phyloP scores from a whole-genome alignment of 2,329 filamentous ascomycete genomes.

The Colletotrichum cuscutae region DNA sequence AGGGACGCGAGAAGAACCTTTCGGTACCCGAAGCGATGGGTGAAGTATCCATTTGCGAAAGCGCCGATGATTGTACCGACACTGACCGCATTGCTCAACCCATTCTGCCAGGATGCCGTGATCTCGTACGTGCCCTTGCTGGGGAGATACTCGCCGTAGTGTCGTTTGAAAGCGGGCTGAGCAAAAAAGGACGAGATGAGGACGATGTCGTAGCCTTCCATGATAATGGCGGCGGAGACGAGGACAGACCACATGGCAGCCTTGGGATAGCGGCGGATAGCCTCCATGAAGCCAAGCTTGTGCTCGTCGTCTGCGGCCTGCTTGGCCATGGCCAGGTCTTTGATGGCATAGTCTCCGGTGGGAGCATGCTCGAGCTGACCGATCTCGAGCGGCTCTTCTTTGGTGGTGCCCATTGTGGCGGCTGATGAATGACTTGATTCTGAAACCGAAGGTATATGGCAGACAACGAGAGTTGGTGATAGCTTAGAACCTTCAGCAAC shows the following conservation, averaged over 20 bases:
- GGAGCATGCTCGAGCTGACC: slow-evolving; percentile 1
- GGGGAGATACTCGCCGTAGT: slow-evolving; percentile 39
- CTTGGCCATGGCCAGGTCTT: slow-evolving; percentile 13
- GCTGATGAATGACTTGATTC: not conserved
- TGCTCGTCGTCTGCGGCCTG: slow-evolving; percentile 18
- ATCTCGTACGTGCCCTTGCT: slow-evolving; percentile 47
- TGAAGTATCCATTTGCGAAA: slow-evolving; percentile 56
- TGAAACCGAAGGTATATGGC: no score
- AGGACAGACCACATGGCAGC: slow-evolving; percentile 49
- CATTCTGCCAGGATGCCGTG: slow-evolving; percentile 60
- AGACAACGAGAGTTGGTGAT: no score
- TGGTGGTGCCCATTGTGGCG: not conserved
- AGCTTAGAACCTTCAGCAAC: no score
- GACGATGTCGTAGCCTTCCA: slow-evolving; percentile 53
- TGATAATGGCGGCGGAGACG: slow-evolving; percentile 51
- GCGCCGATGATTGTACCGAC: slow-evolving; percentile 61
- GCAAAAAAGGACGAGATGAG: slow-evolving; percentile 49
- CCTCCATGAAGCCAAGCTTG: slow-evolving; percentile 6
- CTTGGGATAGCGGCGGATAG: slow-evolving; percentile 35
- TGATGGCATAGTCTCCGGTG: not conserved
- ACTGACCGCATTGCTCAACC: slow-evolving; percentile 53
- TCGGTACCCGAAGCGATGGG: slow-evolving; percentile 55
- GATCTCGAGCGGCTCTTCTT: not conserved
- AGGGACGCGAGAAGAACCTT: slow-evolving; percentile 55
- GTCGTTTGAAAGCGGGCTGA: slow-evolving; percentile 45